Evolutionary conservation across 306 rosid species (phyloP).

Genomic region (Gastrolobium villosum): DNA sequence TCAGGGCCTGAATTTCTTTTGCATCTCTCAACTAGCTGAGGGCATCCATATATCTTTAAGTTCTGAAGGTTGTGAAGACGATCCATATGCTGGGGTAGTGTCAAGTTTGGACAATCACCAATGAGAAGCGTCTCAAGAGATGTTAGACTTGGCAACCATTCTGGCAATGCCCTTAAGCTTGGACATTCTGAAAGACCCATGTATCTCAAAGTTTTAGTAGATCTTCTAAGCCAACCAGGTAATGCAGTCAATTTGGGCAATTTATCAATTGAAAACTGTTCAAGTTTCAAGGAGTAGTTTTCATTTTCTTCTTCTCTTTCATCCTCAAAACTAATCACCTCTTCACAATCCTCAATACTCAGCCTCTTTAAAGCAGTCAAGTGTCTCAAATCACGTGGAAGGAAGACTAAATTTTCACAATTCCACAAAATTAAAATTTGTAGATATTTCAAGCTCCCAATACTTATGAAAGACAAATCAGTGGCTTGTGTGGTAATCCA

Average conservation of each 20-base stretch:
- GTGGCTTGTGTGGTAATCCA: slow-evolving; percentile 37
- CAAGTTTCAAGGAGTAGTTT: slow-evolving; percentile 45
- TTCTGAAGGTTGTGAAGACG: slow-evolving; percentile 39
- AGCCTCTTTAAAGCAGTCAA: slow-evolving; percentile 32
- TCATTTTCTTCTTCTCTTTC: slow-evolving; percentile 19
- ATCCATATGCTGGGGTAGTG: slow-evolving; percentile 30
- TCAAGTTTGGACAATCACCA: slow-evolving; percentile 45
- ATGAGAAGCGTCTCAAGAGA: slow-evolving; percentile 46
- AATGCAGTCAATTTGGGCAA: slow-evolving; percentile 37
- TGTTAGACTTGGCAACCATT: slow-evolving; percentile 41
- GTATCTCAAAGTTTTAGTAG: slow-evolving; percentile 12
- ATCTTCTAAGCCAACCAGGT: slow-evolving; percentile 41
- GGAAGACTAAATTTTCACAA: slow-evolving; percentile 31
- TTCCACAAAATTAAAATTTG: slow-evolving; percentile 42
- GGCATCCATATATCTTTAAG: slow-evolving; percentile 41
- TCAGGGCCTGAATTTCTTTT: slow-evolving; percentile 35
- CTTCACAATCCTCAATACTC: slow-evolving; percentile 23
- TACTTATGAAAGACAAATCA: slow-evolving; percentile 31
- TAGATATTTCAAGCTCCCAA: slow-evolving; percentile 32
- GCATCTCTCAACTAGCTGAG: slow-evolving; percentile 45
- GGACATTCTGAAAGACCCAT: slow-evolving; percentile 42
- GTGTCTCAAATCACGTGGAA: slow-evolving; percentile 43
- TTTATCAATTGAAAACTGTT: slow-evolving; percentile 35
- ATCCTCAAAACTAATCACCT: slow-evolving; percentile 29
- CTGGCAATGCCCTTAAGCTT: slow-evolving; percentile 38